These are phyloP conservation scores for Vanrija sp. DNA, from an alignment of 1,284 basidiomycete genomes.

Conservation along the genomic window DNA sequence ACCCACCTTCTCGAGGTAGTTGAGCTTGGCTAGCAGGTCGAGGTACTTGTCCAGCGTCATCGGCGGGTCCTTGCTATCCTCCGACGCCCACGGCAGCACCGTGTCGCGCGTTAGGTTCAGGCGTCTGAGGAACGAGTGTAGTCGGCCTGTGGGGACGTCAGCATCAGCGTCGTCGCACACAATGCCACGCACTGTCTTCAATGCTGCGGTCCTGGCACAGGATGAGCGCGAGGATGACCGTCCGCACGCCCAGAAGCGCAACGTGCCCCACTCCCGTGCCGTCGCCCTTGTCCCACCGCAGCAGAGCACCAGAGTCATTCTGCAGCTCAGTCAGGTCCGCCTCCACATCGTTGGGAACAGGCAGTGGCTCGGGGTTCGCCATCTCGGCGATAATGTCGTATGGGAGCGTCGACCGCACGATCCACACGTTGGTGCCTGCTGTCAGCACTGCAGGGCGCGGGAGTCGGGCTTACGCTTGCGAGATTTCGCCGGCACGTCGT, in stretches of 20 bases:
- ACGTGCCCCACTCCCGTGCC: slow-evolving; percentile 31
- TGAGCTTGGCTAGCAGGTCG: slow-evolving; percentile 36
- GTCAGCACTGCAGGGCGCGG: neutral
- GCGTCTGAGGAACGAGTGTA: slow-evolving; percentile 32
- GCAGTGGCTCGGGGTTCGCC: slow-evolving; percentile 28
- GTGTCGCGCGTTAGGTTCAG: slow-evolving; percentile 40
- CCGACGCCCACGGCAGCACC: slow-evolving; percentile 32
- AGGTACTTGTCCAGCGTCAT: slow-evolving; percentile 44
- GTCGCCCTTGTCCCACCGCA: slow-evolving; percentile 45
- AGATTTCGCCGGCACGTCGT: neutral
- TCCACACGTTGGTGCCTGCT: slow-evolving; percentile 20
- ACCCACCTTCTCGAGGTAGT: slow-evolving; percentile 44
- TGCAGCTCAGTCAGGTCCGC: slow-evolving; percentile 13
- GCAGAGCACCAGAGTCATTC: slow-evolving; percentile 40
- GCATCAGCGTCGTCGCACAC: neutral
- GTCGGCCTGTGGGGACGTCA: slow-evolving; percentile 17
- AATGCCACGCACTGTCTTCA: slow-evolving; percentile 31
- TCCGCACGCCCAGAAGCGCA: slow-evolving; percentile 41
- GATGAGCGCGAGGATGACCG: slow-evolving; percentile 44
- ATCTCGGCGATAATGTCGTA: slow-evolving; percentile 24
- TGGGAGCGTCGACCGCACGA: slow-evolving; percentile 41
- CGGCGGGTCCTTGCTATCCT: slow-evolving; percentile 21
- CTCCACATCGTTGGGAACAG: neutral
- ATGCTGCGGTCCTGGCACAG: slow-evolving; percentile 34
- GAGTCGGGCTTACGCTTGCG: neutral